Base-by-base conservation (phyloP, 139 green algal species). In the Mychonastes homosphaera region DNA sequence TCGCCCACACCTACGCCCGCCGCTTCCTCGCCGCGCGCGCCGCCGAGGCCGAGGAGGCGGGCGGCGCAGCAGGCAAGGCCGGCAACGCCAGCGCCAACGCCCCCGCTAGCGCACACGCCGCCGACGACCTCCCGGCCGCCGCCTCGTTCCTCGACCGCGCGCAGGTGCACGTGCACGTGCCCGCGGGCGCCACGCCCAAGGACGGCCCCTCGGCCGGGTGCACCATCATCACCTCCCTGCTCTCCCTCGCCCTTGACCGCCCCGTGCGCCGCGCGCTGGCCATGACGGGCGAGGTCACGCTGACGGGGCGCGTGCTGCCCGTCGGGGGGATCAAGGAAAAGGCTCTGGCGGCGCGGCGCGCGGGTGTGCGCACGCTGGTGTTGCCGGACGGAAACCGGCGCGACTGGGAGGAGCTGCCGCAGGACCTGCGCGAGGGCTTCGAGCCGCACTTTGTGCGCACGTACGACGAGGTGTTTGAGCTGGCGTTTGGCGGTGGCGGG, bases 291-390 rank as follows among this genome's bases (percentile, higher is more conserved):
- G 91, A 97, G 78, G 82, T 98, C 18, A 95, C 86, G 12, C 71
- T 99, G 21, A 97, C 86, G 2, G 92, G 92, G 16, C 80, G 81
- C 32, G 79, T 99, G 48, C 73, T 99, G 60, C 86, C 90, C 23
- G 88, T 96, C 51, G 87, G 87, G 3, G 86, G 88, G 0, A 77
- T 98, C 9, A 96, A 96, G 72, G 91, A 96, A 70, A 97, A 97
- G 73, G 72, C 82, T 21, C 76, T 97, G 15, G 88, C 86, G 12
- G 90, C 89, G 19, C 56, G 79, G 58, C 64, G 47, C 53, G 77
- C 57, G 43, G 79, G 75, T 2, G 64, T 91, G 30, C 64, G 43
- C 26, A 59, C 78, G 56, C 38, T 73, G 13, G 59, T 98, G 8
- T 93, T 99, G 56, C 92, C 92, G 2, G 65, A 84, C 35, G 92